Base-by-base conservation (phyloP, 257 asterid species). In the Solanum medicagineum region DNA sequence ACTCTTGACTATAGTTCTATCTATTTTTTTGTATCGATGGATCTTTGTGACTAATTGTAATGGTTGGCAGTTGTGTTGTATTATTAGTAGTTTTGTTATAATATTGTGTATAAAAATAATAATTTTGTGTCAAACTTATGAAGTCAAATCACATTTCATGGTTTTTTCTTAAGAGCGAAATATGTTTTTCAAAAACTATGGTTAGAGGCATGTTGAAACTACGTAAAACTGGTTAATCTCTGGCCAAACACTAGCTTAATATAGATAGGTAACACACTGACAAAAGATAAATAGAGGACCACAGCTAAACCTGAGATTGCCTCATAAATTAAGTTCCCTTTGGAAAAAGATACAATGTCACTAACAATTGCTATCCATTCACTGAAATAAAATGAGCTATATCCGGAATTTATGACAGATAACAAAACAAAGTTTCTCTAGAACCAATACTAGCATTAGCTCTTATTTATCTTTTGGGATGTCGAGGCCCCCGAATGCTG, bases 401-500 rank as follows among this genome's bases (percentile, higher is more conserved):
- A 40, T 77, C 45, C 10, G 17, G 45, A 77, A 51, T 77, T 47
- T 77, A 15, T 15, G 44, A 77, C 8, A 22, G 24, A 75, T 49
- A 14, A 22, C 59, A 75, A 47, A 22, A 13, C 9, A 20, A 20
- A 20, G 53, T n/a, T 44, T 24, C n/a, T 57, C 40, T 26, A 77
- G 56, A 51, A 49, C 44, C 20, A 20, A 73, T 73, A 45, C 36
- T 73, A 74, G 59, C n/a, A 74, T 74, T 91, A 83, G 88, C 26
- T 77, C 83, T 51, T 77, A 77, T 77, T 77, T 77, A 77, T 90
- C 90, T 86, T 88, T 90, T 74, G 97, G 95, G 84, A 93, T 89
- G 86, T 91, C 88, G 51, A 94, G 97, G 83, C 91, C 94, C 51
- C 29, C 29, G 69, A 94, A 94, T 2, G 89, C 92, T 1, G 97